These are phyloP conservation scores for Lycium ferocissimum DNA, from an alignment of 257 asterid genomes.

Conservation along the genomic window DNA sequence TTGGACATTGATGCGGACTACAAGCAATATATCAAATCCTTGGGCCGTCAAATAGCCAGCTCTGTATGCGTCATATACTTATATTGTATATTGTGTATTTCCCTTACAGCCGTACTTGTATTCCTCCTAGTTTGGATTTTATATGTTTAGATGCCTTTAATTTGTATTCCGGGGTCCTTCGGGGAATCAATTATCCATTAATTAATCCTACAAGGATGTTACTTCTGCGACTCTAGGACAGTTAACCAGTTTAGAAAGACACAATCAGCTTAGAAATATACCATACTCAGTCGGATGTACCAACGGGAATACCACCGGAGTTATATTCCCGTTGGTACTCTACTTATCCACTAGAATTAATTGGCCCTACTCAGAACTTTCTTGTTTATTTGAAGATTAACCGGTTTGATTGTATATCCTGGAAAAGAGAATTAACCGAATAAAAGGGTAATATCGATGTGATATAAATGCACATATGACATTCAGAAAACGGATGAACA, in stretches of 20 bases:
- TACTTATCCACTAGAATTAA: not conserved
- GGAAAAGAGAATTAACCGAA: not conserved
- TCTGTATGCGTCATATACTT: too few relatives aligned
- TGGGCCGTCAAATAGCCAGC: too few relatives aligned
- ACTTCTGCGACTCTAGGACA: not conserved
- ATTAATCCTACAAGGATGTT: not conserved
- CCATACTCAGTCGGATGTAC: not conserved
- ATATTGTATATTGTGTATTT: too few relatives aligned
- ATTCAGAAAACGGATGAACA: too few relatives aligned
- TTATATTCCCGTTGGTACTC: not conserved
- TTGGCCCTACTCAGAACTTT: not conserved
- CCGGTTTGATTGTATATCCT: not conserved
- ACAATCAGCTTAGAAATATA: not conserved
- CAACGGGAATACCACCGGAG: too few relatives aligned
- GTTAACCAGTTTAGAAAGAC: too few relatives aligned
- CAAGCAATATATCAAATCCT: too few relatives aligned
- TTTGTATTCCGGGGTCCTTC: not conserved
- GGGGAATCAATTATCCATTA: not conserved
- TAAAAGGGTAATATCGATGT: not conserved
- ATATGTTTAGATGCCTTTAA: not conserved
- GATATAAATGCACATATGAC: not conserved
- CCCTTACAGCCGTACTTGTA: too few relatives aligned
- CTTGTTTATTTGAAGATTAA: not conserved
- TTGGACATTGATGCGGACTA: not conserved
- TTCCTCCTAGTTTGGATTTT: not conserved